Conservation (phyloP, 768 basidiomycete species). For the Rhizopogon salebrosus region DNA sequence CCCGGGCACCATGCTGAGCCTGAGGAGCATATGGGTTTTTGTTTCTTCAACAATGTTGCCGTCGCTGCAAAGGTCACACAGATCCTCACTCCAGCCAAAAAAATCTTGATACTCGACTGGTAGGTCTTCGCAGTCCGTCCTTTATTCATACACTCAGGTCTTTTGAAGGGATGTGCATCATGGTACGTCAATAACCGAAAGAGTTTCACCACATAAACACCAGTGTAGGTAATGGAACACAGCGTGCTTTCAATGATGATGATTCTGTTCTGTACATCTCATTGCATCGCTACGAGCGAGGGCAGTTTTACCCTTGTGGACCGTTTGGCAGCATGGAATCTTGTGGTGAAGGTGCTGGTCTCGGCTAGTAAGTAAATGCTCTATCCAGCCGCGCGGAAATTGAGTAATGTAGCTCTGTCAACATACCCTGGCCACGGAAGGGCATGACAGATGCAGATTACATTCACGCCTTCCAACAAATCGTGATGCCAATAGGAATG, state of each 20-base stretch:
- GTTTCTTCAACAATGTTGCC: conserved; percentile 98
- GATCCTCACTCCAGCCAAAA: conserved; percentile 62
- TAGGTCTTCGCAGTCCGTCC: conserved; percentile 35
- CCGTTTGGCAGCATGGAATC: conserved; percentile 85
- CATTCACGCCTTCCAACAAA: conserved; percentile 90
- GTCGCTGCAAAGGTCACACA: conserved; percentile 85
- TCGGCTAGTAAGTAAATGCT: conserved; percentile 67
- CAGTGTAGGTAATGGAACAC: conserved; percentile 86
- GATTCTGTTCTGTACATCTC: conserved; percentile 91
- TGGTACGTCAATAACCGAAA: conserved; percentile 41
- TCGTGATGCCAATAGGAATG: conserved; percentile 95
- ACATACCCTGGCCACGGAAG: conserved; percentile 86
- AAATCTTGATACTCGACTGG: conserved; percentile 94
- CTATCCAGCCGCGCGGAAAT: conserved; percentile 6
- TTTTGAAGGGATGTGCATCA: conserved; percentile 89
- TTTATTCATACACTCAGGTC: conserved; percentile 8
- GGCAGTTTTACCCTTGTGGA: conserved; percentile 89
- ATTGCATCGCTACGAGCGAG: conserved; percentile 90
- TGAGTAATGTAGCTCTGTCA: conserved; percentile 66
- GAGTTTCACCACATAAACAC: neutral
- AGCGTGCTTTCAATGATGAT: conserved; percentile 92
- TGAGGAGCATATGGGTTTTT: conserved; percentile 98
- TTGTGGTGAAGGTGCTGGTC: conserved; percentile 77
- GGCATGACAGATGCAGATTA: conserved; percentile 97
- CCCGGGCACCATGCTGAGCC: conserved; percentile 99